Conservation (phyloP, 768 basidiomycete species). For the Kwoniella botswanensis region DNA sequence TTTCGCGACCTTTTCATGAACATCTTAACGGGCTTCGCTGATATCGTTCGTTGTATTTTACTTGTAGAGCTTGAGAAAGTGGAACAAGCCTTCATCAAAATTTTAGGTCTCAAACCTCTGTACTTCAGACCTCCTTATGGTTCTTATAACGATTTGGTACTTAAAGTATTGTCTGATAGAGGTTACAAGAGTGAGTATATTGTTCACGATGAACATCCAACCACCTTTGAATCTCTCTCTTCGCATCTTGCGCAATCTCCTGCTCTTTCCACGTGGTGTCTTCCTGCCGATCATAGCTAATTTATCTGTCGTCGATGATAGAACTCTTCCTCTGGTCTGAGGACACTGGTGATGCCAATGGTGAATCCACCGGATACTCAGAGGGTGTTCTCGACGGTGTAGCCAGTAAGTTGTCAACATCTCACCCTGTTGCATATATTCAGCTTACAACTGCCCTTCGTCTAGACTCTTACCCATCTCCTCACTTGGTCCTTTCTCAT, state of each 20-base stretch:
- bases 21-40: neutral
- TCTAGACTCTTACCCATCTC: conserved; percentile 16
- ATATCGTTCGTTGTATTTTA: neutral
- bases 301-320: neutral
- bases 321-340: conserved; percentile 54
- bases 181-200: conserved; percentile 54
- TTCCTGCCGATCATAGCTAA: no score
- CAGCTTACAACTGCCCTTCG: neutral
- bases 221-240: neutral
- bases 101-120: conserved; percentile 53
- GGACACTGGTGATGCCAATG: conserved; percentile 48
- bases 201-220: neutral
- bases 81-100: conserved; percentile 55
- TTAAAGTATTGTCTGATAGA: conserved; percentile 46
- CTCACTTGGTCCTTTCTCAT: conserved; percentile 18
- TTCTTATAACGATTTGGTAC: conserved; percentile 51
- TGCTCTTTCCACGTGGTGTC: no score
- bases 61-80: conserved; percentile 45
- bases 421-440: neutral
- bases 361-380: conserved; percentile 36
- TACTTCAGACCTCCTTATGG: conserved; percentile 58
- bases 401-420: conserved; percentile 12
- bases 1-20: neutral
- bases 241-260: neutral
- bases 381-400: conserved; percentile 41